phyloP scores from a whole-genome alignment of 1,284 basidiomycete genomes.

The Apiotrichum gracile region DNA sequence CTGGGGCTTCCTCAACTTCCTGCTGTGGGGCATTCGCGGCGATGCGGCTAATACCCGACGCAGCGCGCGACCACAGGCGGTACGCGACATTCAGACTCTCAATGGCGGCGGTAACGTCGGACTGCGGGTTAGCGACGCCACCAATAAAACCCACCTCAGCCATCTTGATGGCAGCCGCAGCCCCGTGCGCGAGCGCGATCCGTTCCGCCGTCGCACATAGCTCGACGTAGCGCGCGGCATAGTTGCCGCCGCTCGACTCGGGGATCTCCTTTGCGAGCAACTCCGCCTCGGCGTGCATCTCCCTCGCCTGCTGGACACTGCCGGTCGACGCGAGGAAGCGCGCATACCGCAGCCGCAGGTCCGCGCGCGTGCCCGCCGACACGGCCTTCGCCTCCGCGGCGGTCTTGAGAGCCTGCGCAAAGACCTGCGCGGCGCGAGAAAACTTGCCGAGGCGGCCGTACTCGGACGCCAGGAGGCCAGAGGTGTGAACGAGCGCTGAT shows the following conservation, averaged over 20 bases:
- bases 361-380: slow-evolving; percentile 43
- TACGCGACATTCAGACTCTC: slow-evolving; percentile 63
- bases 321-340: slow-evolving; percentile 61
- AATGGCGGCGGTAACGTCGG: slow-evolving; percentile 59
- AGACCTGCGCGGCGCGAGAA: slow-evolving; percentile 60
- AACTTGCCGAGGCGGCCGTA: slow-evolving; percentile 70
- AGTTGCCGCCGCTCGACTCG: slow-evolving; percentile 44
- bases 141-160: slow-evolving; percentile 53
- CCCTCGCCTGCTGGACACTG: slow-evolving; percentile 55
- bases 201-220: slow-evolving; percentile 60
- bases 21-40: slow-evolving; percentile 20
- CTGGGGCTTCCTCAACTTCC: background rate
- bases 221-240: slow-evolving; percentile 55
- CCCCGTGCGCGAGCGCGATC: slow-evolving; percentile 63
- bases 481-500: slow-evolving; percentile 60
- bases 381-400: slow-evolving; percentile 22
- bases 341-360: slow-evolving; percentile 61
- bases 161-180: slow-evolving; percentile 63
- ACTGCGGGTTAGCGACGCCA: slow-evolving; percentile 50
- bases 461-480: slow-evolving; percentile 66
- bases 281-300: slow-evolving; percentile 15
- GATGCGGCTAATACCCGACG: slow-evolving; percentile 63
- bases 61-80: slow-evolving; percentile 71
- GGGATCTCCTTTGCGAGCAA: slow-evolving; percentile 50
- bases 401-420: slow-evolving; percentile 55